These are phyloP conservation scores for Fagopyrum homotropicum DNA, from an alignment of 148 eudicot genomes.

Conservation along the genomic window DNA sequence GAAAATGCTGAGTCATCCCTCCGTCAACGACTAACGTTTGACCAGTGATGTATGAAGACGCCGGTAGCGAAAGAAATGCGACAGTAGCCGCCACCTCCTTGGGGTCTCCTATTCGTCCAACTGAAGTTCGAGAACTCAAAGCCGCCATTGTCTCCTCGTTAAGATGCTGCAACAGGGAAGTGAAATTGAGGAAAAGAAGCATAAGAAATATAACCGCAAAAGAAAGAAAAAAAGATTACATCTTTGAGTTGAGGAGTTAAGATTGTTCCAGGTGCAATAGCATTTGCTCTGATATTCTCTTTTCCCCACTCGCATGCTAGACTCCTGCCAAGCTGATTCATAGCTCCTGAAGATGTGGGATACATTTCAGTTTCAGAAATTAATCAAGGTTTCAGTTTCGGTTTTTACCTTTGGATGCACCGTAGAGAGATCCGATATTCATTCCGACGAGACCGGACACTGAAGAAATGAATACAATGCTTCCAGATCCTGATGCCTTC, in stretches of 20 bases:
- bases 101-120: conserved; percentile 40
- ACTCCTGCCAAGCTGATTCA: conserved; percentile 28
- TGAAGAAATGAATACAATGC: conserved; percentile 44
- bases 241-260: conserved; percentile 31
- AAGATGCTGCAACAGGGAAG: neutral
- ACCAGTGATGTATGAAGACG: conserved; percentile 54
- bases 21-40: conserved; percentile 56
- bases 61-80: conserved; percentile 60
- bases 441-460: conserved; percentile 31
- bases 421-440: conserved; percentile 32
- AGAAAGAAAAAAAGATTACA: conserved; percentile 17
- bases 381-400: neutral
- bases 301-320: conserved; percentile 73
- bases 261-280: conserved; percentile 52
- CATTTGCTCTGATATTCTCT: conserved; percentile 52
- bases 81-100: conserved; percentile 46
- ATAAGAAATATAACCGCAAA: neutral
- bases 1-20: conserved; percentile 24
- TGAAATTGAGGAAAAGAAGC: neutral
- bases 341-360: conserved; percentile 13
- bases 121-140: conserved; percentile 32
- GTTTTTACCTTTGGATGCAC: conserved; percentile 34
- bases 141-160: conserved; percentile 26
- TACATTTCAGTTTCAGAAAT: neutral
- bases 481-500: conserved; percentile 44